These are phyloP conservation scores for Tripidium arundinaceum DNA, from an alignment of 202 grass and related monocot species.

Conservation along the genomic window DNA sequence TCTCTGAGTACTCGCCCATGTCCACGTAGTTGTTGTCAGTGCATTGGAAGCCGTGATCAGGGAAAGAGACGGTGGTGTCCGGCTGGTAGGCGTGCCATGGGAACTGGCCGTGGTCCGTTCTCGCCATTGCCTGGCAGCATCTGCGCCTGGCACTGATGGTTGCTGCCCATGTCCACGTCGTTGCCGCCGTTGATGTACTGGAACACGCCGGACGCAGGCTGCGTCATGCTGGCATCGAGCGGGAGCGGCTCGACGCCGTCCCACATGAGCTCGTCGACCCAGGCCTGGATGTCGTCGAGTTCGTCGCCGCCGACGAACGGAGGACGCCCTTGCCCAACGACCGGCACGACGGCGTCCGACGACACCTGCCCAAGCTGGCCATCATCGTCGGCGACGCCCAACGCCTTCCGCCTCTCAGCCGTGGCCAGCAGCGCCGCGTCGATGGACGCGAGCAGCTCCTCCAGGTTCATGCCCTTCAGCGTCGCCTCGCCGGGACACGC, in stretches of 20 bases:
- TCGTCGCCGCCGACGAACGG: not conserved
- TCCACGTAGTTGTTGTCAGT: not conserved
- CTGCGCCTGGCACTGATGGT: not conserved
- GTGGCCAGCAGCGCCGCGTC: slow-evolving; percentile 12
- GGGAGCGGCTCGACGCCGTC: not conserved
- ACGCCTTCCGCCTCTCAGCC: not conserved
- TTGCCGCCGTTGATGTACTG: not conserved
- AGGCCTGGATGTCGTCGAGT: not conserved
- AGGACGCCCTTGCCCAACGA: not conserved
- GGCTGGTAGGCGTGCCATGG: slow-evolving; percentile 15
- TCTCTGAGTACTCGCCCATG: not conserved
- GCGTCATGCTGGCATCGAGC: not conserved
- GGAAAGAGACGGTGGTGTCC: not conserved
- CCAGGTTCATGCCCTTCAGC: not conserved
- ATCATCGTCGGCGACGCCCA: not conserved
- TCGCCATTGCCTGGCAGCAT: slow-evolving; percentile 7
- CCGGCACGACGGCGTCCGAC: not conserved
- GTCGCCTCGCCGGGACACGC: not conserved
- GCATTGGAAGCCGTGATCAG: slow-evolving; percentile 8
- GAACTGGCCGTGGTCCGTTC: not conserved
- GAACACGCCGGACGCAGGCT: not conserved
- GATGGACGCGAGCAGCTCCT: slow-evolving; percentile 31
- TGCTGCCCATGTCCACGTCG: not conserved
- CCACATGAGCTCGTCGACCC: not conserved
- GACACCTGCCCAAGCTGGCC: not conserved